phyloP scores from a whole-genome alignment of 768 basidiomycete species.

The Tylopilus sp. region DNA sequence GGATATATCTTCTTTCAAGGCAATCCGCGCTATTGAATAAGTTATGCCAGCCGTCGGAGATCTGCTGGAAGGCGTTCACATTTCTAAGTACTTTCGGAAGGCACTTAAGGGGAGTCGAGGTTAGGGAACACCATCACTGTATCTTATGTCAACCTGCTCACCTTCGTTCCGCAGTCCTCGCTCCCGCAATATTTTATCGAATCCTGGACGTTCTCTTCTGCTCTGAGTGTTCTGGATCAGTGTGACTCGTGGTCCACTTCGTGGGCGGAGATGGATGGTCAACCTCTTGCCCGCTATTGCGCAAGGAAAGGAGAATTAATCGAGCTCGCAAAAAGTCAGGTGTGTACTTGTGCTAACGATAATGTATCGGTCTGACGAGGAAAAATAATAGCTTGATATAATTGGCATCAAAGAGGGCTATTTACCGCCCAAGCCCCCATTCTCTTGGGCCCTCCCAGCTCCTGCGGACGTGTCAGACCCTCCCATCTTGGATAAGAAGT shows the following conservation, averaged over 20 bases:
- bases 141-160: conserved; percentile 16
- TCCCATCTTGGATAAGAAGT: conserved; percentile 18
- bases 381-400: conserved; percentile 66
- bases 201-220: conserved; percentile 91
- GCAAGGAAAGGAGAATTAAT: conserved; percentile 87
- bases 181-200: conserved; percentile 77
- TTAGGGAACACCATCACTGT: conserved; percentile 29
- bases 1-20: conserved; percentile 83
- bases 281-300: conserved; percentile 49
- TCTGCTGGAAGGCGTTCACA: conserved; percentile 63
- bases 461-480: conserved; percentile 8
- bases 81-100: conserved; percentile 80
- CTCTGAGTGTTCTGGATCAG: conserved; percentile 77
- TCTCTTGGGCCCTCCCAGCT: conserved; percentile 48
- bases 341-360: conserved; percentile 29
- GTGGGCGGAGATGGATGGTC: conserved; percentile 42
- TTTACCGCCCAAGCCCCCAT: conserved; percentile 71
- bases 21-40: conserved; percentile 77
- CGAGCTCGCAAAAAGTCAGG: conserved; percentile 87
- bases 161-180: conserved; percentile 35
- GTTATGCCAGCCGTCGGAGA: conserved; percentile 63
- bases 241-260: conserved; percentile 68
- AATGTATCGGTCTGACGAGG: background rate
- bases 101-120: conserved; percentile 72
- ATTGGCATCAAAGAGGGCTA: conserved; percentile 74